A percentile compares a stretch with the other conserved stretches of the same genome.
phyloP scores from a whole-genome alignment of 371 early-diverging fungal species.

The Smittium culicis region DNA sequence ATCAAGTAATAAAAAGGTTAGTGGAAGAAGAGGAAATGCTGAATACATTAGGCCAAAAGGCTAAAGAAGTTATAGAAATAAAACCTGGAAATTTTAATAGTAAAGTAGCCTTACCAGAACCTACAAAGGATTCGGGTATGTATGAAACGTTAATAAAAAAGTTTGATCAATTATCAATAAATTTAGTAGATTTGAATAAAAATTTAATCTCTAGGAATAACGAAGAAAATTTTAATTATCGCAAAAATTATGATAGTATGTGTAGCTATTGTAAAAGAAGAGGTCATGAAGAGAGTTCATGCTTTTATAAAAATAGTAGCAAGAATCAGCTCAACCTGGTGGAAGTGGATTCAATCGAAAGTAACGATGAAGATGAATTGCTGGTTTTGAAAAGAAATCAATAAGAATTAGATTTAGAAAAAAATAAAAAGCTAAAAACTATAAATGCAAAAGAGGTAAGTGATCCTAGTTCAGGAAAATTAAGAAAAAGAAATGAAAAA shows the following conservation, averaged over 20 bases:
- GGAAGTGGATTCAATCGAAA: no score
- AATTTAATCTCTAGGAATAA: background rate
- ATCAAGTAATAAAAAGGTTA: background rate
- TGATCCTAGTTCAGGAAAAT: background rate
- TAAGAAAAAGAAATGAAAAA: background rate
- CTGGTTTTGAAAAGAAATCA: background rate
- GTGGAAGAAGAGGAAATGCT: background rate
- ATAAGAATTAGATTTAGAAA: background rate
- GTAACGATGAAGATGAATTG: background rate
- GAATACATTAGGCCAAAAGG: background rate
- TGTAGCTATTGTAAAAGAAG: background rate
- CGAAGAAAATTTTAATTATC: background rate
- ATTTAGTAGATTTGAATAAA: background rate
- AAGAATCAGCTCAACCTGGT: background rate
- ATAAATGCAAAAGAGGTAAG: background rate
- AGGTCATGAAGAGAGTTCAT: background rate
- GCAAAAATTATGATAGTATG: background rate
- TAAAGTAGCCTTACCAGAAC: background rate
- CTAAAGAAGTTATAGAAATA: background rate
- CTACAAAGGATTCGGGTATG: background rate
- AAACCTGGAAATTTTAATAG: background rate
- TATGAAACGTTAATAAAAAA: constrained; percentile 7
- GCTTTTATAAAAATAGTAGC: background rate
- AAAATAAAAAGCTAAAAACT: background rate
- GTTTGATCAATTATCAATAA: constrained; percentile 1